A percentile compares a stretch with the other conserved stretches of the same genome.
phyloP scores from a whole-genome alignment of 768 basidiomycete species.

The Rhizopogon salebrosus region DNA sequence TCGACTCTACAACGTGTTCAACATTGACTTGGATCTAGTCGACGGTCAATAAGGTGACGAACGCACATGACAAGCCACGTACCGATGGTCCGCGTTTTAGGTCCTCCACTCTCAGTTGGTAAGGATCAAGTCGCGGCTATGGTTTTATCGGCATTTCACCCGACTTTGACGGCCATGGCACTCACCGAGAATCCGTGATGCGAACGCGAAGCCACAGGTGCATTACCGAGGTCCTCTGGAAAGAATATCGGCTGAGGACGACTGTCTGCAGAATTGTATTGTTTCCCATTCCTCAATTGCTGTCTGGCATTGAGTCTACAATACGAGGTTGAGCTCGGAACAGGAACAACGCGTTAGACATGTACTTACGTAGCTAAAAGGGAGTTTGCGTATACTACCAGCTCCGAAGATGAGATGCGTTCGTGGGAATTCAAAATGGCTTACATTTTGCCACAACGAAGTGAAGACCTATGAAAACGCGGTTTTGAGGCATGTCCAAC shows the following conservation, averaged over 20 bases:
- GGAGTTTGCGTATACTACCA: conserved; percentile 22
- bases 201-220: neutral
- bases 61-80: neutral
- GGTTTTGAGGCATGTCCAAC: conserved; percentile 15
- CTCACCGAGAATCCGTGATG: neutral
- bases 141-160: neutral
- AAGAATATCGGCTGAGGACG: conserved; percentile 1
- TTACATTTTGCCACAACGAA: conserved; percentile 18
- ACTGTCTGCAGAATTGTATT: neutral
- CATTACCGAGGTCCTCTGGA: neutral
- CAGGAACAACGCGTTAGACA: neutral
- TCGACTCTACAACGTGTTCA: conserved; percentile 15
- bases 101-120: neutral
- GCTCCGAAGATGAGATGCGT: neutral
- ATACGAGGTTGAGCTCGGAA: neutral
- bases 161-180: neutral
- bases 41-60: neutral
- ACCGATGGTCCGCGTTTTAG: conserved; percentile 4
- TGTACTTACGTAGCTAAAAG: conserved; percentile 20
- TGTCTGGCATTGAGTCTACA: conserved; percentile 16
- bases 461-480: conserved; percentile 18
- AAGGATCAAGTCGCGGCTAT: conserved; percentile 5
- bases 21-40: conserved; percentile 15
- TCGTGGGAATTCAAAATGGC: neutral
- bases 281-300: conserved; percentile 1